These are phyloP conservation scores for Inonotus obliquus DNA, from an alignment of 1,284 basidiomycete species.

Conservation along the genomic window DNA sequence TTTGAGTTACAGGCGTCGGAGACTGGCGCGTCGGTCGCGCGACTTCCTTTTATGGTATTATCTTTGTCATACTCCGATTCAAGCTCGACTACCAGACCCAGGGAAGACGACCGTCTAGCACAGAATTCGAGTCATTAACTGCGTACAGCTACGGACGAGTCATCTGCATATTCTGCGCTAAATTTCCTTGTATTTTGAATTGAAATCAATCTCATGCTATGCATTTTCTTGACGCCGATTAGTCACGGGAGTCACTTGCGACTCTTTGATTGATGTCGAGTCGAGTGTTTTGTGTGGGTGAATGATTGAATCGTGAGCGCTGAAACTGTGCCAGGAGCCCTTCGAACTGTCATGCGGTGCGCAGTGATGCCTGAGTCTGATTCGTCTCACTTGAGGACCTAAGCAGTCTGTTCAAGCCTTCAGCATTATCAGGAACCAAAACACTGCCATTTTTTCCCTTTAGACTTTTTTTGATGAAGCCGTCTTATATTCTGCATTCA, in stretches of 20 bases:
- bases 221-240: conserved; percentile 1
- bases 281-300: conserved; percentile 1
- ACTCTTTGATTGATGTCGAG: conserved; percentile 7
- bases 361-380: neutral
- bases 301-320: conserved; percentile 7
- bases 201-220: conserved; percentile 3
- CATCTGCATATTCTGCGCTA: neutral
- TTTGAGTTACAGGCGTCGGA: too few relatives aligned
- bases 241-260: neutral
- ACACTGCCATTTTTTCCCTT: neutral
- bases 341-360: conserved; percentile 6
- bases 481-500: neutral
- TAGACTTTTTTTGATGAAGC: neutral
- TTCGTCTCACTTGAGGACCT: neutral
- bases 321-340: conserved; percentile 7
- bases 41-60: neutral
- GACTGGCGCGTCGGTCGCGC: neutral
- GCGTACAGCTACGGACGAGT: neutral
- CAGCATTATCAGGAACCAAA: neutral
- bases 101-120: neutral
- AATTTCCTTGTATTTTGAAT: neutral
- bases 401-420: neutral
- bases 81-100: neutral
- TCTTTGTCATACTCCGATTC: neutral
- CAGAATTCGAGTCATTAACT: neutral